These are phyloP conservation scores for Suillus ampliporus DNA, from an alignment of 768 basidiomycete genomes.

Conservation along the genomic window DNA sequence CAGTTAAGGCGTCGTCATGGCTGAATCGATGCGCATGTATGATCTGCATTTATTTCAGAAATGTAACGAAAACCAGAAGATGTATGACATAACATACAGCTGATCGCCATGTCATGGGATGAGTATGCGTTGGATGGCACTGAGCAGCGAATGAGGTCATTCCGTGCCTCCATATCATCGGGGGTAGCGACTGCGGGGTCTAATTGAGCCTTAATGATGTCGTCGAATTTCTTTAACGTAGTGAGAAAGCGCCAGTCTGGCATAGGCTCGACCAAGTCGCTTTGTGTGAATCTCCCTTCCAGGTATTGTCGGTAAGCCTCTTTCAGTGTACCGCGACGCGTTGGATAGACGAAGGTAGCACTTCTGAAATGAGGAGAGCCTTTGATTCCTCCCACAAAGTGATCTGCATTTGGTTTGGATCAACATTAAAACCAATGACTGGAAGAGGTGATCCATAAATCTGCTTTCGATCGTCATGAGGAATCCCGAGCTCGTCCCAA, in stretches of 20 bases:
- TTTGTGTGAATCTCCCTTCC: no score
- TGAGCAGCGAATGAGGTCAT: not conserved
- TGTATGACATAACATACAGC: not conserved
- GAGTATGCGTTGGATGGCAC: not conserved
- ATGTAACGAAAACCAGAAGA: not conserved
- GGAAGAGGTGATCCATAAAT: no score
- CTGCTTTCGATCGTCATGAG: no score
- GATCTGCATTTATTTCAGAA: not conserved
- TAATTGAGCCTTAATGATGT: conserved; percentile 22
- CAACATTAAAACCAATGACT: no score
- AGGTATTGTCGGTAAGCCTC: not conserved
- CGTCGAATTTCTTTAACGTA: not conserved
- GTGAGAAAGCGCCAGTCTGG: not conserved
- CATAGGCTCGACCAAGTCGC: not conserved
- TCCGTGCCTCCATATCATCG: conserved; percentile 38
- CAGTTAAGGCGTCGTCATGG: not conserved
- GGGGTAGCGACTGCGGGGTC: conserved; percentile 41
- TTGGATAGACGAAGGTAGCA: not conserved
- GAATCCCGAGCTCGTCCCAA: no score
- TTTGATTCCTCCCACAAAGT: no score
- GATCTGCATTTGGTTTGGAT: no score
- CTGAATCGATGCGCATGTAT: not conserved
- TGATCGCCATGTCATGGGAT: not conserved
- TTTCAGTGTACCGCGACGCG: not conserved
- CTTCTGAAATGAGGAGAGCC: no score